These are phyloP conservation scores for Daldinia sp. DNA, from an alignment of 2,329 filamentous ascomycete genomes.

Conservation along the genomic window DNA sequence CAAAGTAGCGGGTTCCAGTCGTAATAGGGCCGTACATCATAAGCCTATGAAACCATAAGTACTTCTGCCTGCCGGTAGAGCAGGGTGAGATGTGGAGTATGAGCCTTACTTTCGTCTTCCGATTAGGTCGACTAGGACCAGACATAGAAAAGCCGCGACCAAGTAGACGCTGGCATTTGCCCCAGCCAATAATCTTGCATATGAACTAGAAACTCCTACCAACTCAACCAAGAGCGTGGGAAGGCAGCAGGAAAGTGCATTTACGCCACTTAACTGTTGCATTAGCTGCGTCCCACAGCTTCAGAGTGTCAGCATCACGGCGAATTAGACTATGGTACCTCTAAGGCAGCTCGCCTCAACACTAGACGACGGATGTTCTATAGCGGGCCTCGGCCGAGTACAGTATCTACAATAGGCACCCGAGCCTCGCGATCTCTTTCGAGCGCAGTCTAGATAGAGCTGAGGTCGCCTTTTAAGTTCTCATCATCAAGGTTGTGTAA, in stretches of 20 bases:
- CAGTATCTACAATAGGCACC: constrained; percentile 9
- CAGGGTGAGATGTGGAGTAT: background rate
- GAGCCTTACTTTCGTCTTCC: constrained; percentile 29
- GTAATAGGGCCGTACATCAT: constrained; percentile 33
- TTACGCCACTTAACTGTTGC: constrained; percentile 38
- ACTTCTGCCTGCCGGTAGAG: background rate
- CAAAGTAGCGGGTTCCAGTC: constrained; percentile 30
- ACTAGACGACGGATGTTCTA: constrained; percentile 19
- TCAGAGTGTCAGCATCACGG: constrained; percentile 14
- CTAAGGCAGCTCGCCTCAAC: constrained; percentile 19
- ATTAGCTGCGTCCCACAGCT: constrained; percentile 37
- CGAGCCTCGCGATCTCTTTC: constrained; percentile 40
- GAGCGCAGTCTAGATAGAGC: constrained; percentile 46
- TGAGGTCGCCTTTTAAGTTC: constrained; percentile 39
- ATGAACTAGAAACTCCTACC: constrained; percentile 28
- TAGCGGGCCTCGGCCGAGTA: constrained; percentile 17
- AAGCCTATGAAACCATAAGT: constrained; percentile 21
- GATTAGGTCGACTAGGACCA: constrained; percentile 23
- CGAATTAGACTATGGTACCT: background rate
- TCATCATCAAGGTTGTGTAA: constrained; percentile 36
- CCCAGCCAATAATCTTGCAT: constrained; percentile 27
- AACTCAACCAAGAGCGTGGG: constrained; percentile 32
- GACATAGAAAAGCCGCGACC: constrained; percentile 29
- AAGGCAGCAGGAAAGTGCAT: constrained; percentile 30
- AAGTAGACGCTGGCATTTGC: constrained; percentile 29